Evolutionary conservation across 495 filamentous ascomycete species (phyloP), one percentile per base, ranked within the genome.

Genomic region (Acidomyces sp.): DNA sequence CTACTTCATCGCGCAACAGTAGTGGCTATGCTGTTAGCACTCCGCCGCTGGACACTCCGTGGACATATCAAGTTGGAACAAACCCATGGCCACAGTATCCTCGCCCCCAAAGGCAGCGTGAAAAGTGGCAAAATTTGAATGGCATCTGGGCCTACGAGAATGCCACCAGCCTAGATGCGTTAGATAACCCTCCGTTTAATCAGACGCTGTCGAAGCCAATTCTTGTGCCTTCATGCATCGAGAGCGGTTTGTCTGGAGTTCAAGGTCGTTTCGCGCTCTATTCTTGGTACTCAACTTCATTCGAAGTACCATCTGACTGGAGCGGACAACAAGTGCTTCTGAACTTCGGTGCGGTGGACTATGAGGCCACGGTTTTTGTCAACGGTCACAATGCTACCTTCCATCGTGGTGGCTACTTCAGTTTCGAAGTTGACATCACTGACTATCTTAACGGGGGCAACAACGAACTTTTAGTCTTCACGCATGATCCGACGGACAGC

Each of bases 271-370:
- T 62, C 32, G 57, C 61, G 6, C 57, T 66, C 21, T 70, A 71
- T 46, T 77, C 74, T 25, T 77, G 73, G 74, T 77, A 74, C 34
- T 55, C 59, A n/a, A 77, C 66, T 5, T 63, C 57, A 3, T 78
- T 82, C 44, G 61, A 55, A 2, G 60, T 79, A 0, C 69, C 74
- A 2, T 40, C 55, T 0, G 48, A 53, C 28, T 80, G 71, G 66
- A 29, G 43, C 0, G 33, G 34, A 1, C 46, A 65, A 11, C 53
- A 55, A 0, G 58, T 78, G 3, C 38, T 78, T 37, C 62, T 82
- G n/a, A 72, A 79, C 36, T 82, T 82, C 38, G 78, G 70, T 30
- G 78, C 78, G 1, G 73, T 81, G 7, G 78, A 82, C 45, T 75
- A 80, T 45, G 67, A 79, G 46, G 71, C 77, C 0, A 75, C 71